A percentile compares a stretch with the other conserved stretches of the same genome.
Conservation (phyloP, 305 asterid species). For the Fraxinus nigra region DNA sequence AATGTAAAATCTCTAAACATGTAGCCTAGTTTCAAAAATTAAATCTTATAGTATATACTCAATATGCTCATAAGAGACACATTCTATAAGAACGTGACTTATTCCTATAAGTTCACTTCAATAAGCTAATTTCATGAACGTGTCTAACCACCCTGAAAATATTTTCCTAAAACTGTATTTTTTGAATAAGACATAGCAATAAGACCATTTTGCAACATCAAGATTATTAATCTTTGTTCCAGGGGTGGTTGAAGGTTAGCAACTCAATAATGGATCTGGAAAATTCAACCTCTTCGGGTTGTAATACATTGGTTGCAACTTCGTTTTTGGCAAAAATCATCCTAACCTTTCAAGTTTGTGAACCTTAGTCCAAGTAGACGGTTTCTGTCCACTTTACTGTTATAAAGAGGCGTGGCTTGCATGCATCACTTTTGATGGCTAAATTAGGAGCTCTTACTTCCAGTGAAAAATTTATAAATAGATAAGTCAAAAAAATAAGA, state of each 20-base stretch:
- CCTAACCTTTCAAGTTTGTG: neutral
- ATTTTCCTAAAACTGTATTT: neutral
- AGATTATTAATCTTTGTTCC: neutral
- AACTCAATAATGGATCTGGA: neutral
- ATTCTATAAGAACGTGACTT: neutral
- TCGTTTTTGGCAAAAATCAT: neutral
- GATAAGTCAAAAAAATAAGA: neutral
- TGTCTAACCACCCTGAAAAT: neutral
- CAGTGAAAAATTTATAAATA: neutral
- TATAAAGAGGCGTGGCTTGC: neutral
- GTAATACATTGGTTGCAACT: neutral
- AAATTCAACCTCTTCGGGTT: neutral
- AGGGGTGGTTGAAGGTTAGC: neutral
- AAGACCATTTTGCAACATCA: neutral
- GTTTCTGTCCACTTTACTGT: neutral
- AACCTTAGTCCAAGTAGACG: neutral
- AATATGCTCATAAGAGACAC: neutral
- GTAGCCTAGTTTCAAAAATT: neutral
- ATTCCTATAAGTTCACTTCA: neutral
- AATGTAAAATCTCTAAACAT: neutral
- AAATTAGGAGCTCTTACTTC: neutral
- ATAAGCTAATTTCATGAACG: neutral
- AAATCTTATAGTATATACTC: neutral
- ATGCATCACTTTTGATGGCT: neutral
- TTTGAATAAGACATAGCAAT: neutral